Evolutionary conservation across 495 filamentous ascomycete species (phyloP), one percentile per base, ranked within the genome.

Genomic region (Aspergillus egyptiacus): DNA sequence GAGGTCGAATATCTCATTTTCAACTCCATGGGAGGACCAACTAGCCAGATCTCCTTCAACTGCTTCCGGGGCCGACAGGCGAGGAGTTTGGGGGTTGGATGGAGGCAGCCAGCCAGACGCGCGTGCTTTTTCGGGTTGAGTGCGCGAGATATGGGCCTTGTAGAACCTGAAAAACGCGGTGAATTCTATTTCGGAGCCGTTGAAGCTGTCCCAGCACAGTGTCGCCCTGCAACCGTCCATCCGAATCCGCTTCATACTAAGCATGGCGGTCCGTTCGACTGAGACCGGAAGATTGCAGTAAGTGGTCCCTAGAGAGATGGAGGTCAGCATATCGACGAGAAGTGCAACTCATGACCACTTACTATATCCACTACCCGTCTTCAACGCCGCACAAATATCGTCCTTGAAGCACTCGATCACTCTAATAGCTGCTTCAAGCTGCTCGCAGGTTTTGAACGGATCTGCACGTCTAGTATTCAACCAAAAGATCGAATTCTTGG

Each of bases 171-270:
- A 83, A n/a, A 69, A 74, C 2, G 73, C 74, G 13, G 78, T 80
- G 1, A 84, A 70, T 52, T 84, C 80, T 28, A 83, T 75, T 35
- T 84, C 83, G 51, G 71, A 76, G 18, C 70, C 70, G 17, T 63
- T 56, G 17, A 82, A 72, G 42, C 82, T 83, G 28, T 80, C 67
- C 19, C 67, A 64, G 46, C 18, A 31, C 11, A 60, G 33, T 0
- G 56, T 47, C 10, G 36, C 59, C 28, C 42, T 59, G 57, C 62
- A 65, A n/a, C 48, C 51, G 10, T 62, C 55, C 28, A 60, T 30
- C 4, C 62, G 59, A 40, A 46, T 31, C 18, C 60, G 50, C 19
- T 50, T 58, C 15, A 58, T 39, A 45, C 62, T 62, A 15, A 57
- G 23, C 5, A 52, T 41, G 9, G 50, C 19, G 5, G 40, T 51